phyloP scores from a whole-genome alignment of 345 rosid genomes.

The Hevea brasiliensis region DNA sequence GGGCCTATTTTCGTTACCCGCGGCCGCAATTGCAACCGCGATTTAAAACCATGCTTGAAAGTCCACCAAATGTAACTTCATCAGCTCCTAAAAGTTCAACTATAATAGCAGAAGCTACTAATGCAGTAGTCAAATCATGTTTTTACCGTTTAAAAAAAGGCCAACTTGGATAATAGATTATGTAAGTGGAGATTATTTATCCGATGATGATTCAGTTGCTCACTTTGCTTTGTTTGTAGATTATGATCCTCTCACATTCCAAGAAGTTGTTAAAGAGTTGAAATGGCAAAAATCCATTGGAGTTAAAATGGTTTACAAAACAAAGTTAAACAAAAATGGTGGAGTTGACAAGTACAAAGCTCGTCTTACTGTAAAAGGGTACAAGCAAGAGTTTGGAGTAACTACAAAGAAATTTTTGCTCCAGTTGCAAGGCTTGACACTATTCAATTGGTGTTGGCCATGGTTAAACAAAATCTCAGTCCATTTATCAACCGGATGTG shows the following conservation, averaged over 20 bases:
- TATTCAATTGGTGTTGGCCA: too few species aligned
- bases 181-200: background rate
- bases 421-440: background rate
- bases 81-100: too few species aligned
- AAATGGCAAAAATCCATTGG: background rate
- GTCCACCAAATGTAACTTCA: too few species aligned
- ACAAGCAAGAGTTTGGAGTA: background rate
- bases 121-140: too few species aligned
- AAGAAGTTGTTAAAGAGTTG: background rate
- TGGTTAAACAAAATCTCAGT: background rate
- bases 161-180: background rate
- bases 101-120: too few species aligned
- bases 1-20: too few species aligned
- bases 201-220: background rate
- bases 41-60: too few species aligned
- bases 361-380: background rate
- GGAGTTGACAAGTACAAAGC: background rate
- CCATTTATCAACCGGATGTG: background rate
- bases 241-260: background rate
- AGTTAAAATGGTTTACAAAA: background rate
- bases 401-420: background rate
- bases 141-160: too few species aligned
- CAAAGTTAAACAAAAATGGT: background rate
- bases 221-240: conserved; percentile 5
- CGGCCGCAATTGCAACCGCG: too few species aligned